Percentiles rank a stretch among this genome's conserved stretches.
Evolutionary conservation across 2,329 filamentous ascomycete species (phyloP).

Genomic region (Cladophialophora immunda): DNA sequence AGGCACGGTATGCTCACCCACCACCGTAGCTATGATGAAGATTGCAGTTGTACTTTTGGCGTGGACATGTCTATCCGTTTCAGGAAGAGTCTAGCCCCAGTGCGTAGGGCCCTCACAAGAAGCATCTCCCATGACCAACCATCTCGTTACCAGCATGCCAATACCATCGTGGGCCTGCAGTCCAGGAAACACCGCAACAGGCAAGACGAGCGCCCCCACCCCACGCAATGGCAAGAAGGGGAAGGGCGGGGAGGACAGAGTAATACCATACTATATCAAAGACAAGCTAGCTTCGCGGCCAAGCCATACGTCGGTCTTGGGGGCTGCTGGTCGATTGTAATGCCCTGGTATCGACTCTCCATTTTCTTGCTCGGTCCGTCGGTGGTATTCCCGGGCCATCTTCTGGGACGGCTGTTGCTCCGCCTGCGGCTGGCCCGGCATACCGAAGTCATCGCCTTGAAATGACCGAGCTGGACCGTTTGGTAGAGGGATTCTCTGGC

Average conservation of each 20-base stretch:
- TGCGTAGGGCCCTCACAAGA: too few species aligned
- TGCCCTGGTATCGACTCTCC: neutral
- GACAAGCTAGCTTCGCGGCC: neutral
- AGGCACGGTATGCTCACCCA: too few species aligned
- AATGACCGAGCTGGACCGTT: neutral
- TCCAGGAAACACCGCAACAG: neutral
- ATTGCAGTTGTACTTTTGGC: neutral
- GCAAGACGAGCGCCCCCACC: neutral
- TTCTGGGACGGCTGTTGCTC: neutral
- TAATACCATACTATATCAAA: neutral
- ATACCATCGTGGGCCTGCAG: too few species aligned
- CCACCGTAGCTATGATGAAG: too few species aligned
- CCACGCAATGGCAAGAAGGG: neutral
- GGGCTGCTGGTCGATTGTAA: neutral
- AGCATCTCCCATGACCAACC: too few species aligned
- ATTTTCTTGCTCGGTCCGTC: neutral
- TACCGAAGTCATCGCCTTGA: neutral
- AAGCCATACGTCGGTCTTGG: neutral
- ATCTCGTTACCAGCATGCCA: neutral
- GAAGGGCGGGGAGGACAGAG: neutral
- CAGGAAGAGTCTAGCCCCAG: too few species aligned
- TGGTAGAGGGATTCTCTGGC: neutral
- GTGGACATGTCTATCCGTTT: neutral
- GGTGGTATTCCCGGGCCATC: neutral
- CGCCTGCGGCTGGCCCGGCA: neutral